These are phyloP conservation scores for Geosmithia flava DNA, from an alignment of 2,329 filamentous ascomycete species.

Conservation along the genomic window DNA sequence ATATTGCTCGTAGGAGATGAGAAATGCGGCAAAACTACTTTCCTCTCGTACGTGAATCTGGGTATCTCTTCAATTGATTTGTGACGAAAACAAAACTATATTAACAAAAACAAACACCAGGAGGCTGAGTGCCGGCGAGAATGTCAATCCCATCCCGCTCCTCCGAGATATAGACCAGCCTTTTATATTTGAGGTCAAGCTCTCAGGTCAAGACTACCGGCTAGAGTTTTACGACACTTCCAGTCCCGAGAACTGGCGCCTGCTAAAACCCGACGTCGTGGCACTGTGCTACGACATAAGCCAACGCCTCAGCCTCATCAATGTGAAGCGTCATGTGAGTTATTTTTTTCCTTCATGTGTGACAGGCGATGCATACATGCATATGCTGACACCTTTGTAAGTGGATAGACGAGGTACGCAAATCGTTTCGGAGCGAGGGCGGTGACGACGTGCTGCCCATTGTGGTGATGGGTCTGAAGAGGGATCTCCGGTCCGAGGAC, in stretches of 20 bases:
- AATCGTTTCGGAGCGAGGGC: conserved; percentile 24
- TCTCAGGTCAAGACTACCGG: conserved; percentile 25
- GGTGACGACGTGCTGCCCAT: conserved; percentile 35
- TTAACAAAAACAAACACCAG: conserved; percentile 20
- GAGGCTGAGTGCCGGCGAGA: conserved; percentile 35
- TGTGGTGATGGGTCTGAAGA: conserved; percentile 46
- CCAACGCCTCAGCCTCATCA: conserved; percentile 42
- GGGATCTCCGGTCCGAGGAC: conserved; percentile 43
- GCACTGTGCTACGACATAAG: conserved; percentile 51
- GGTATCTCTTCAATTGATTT: neutral
- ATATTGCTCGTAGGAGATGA: conserved; percentile 47
- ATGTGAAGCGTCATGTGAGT: conserved; percentile 43
- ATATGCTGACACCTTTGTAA: conserved; percentile 11
- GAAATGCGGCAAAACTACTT: conserved; percentile 47
- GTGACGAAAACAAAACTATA: neutral
- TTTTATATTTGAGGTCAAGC: conserved; percentile 42
- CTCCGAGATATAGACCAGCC: conserved; percentile 49
- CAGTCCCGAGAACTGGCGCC: conserved; percentile 44
- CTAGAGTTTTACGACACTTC: conserved; percentile 50
- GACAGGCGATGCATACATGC: neutral
- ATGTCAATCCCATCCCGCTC: conserved; percentile 28
- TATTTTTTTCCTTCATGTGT: neutral
- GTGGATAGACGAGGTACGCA: conserved; percentile 46
- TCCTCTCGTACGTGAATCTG: conserved; percentile 40
- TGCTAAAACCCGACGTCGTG: conserved; percentile 44